Percentiles rank a stretch among this genome's conserved stretches.
These are phyloP conservation scores for Potentilla sterilis DNA, from an alignment of 306 rosid species.

Conservation along the genomic window DNA sequence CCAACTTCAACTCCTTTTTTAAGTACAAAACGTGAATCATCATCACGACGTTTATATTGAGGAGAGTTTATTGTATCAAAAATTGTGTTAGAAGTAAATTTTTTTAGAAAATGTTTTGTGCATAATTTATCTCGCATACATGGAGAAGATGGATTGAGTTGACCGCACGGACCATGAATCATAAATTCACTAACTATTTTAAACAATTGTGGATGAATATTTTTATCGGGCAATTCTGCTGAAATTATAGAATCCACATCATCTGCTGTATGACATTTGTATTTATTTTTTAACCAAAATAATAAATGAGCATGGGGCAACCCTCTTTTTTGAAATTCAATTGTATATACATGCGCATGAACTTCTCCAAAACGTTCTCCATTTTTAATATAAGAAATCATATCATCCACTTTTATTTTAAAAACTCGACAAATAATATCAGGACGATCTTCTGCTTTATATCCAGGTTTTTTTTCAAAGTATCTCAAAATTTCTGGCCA, in stretches of 20 bases:
- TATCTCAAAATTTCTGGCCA: too few relatives aligned
- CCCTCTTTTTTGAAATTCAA: too few relatives aligned
- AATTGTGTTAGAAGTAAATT: too few relatives aligned
- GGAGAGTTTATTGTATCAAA: not conserved
- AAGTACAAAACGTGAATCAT: not conserved
- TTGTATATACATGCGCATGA: too few relatives aligned
- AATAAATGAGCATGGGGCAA: not conserved
- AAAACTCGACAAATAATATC: too few relatives aligned
- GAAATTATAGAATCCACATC: not conserved
- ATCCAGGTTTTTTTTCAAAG: too few relatives aligned
- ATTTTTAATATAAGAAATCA: not conserved
- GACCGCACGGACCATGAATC: not conserved
- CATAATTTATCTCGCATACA: not conserved
- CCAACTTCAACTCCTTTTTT: not conserved
- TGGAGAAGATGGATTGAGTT: not conserved
- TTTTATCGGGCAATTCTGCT: not conserved
- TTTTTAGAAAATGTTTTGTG: not conserved
- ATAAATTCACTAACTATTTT: not conserved
- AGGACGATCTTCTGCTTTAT: too few relatives aligned
- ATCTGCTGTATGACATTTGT: not conserved
- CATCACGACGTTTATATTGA: not conserved
- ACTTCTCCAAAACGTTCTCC: not conserved
- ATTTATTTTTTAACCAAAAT: not conserved
- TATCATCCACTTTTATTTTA: too few relatives aligned
- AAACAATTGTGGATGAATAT: not conserved